Conservation (phyloP, 768 basidiomycete species). For the Ephemerocybe angulata region DNA sequence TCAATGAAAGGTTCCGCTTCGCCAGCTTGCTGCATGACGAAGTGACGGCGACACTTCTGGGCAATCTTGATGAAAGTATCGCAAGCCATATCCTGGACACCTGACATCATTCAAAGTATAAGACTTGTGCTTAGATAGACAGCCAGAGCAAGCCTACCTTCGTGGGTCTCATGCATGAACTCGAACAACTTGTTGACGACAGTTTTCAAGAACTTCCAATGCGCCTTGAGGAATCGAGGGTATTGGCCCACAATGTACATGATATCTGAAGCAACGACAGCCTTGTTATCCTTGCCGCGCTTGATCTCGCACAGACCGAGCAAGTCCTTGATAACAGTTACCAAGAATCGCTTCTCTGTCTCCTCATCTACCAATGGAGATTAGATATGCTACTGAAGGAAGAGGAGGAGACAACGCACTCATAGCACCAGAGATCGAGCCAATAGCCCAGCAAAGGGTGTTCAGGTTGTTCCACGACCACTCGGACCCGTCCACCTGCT, state of each 20-base stretch:
- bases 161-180: constrained; percentile 99
- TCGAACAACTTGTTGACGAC: constrained; percentile 99
- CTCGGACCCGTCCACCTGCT: constrained; percentile 95
- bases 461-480: constrained; percentile 99
- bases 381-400: constrained; percentile 1
- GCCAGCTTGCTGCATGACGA: constrained; percentile 97
- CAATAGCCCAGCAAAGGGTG: constrained; percentile 99
- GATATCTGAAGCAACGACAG: constrained; percentile 92
- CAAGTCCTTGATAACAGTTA: constrained; percentile 98
- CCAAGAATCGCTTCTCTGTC: constrained; percentile 97
- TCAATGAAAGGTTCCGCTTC: constrained; percentile 98
- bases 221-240: constrained; percentile 97
- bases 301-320: constrained; percentile 98
- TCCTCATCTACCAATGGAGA: constrained; percentile 72
- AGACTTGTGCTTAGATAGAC: not conserved
- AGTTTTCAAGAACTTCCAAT: constrained; percentile 99
- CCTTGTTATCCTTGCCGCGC: constrained; percentile 99
- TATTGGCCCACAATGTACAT: constrained; percentile 99
- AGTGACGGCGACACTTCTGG: constrained; percentile 96
- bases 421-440: constrained; percentile 98
- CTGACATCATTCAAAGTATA: constrained; percentile 38
- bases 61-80: constrained; percentile 99
- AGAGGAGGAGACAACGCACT: constrained; percentile 53
- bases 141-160: constrained; percentile 54
- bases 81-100: constrained; percentile 99